Evolutionary conservation across 306 rosid genomes (phyloP), one percentile per base, ranked within the genome.

Genomic region (Rubus parviflorus): DNA sequence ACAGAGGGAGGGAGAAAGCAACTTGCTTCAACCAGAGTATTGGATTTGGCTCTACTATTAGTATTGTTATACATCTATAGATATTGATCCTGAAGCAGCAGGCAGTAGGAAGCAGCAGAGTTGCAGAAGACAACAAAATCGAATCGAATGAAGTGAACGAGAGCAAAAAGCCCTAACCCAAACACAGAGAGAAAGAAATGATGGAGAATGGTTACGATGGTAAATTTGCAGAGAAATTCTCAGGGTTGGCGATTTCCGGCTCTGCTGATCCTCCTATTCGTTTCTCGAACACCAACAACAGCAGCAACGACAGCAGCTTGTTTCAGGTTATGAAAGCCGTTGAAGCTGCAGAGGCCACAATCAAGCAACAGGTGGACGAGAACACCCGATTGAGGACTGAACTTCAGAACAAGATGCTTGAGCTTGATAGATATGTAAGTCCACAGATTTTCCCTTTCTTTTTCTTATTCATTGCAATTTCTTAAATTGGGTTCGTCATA

Each of bases 251-350:
- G 53, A 76, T 89, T 76, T 79, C 82, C 61, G 45, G 77, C 87
- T 84, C 77, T 42, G 49, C 62, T 14, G 57, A 82, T 62, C 66
- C 81, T 62, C 72, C 81, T 17, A 37, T 35, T 53, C 68, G 70
- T 75, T 58, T 69, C 69, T 20, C 83, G 69, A 75, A 42, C 70
- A 60, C 83, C 64, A 81, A 81, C 70, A 60, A 85, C 64, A 81
- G 78, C 78, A 85, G 75, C 81, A 87, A 84, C 49, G 93, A 90
- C 38, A 86, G 75, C 86, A 87, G 77, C 79, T 83, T 94, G 89
- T 87, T 79, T 85, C 97, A 94, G 92, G 97, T 94, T 7, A 88
- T 92, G 87, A 94, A 94, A 77, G 97, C 98, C 48, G 97, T 94
- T 66, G 98, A 94, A 85, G 89, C 91, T 22, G 98, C 98, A 1